Evolutionary conservation across 257 asterid species (phyloP).

Genomic region (Galeopsis tetrahit): DNA sequence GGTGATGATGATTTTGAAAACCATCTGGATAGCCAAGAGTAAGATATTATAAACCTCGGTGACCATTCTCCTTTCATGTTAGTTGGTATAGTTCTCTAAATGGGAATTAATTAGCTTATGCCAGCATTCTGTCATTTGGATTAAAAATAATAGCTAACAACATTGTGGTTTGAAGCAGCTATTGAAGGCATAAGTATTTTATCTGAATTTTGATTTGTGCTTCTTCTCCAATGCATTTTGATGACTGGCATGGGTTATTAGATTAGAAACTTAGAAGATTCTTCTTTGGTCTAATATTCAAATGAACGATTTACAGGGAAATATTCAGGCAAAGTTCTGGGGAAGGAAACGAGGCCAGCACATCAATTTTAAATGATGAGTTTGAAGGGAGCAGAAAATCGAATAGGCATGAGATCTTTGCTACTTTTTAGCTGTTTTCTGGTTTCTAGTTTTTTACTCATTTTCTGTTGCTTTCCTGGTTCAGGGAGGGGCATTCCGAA

Average conservation of each 20-base stretch:
- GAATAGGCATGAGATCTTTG: slow-evolving; percentile 47
- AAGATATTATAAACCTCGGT: slow-evolving; percentile 35
- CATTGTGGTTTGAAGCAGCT: slow-evolving; percentile 4
- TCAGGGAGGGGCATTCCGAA: slow-evolving; percentile 52
- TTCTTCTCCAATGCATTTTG: slow-evolving; percentile 15
- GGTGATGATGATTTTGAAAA: slow-evolving; percentile 85
- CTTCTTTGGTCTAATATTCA: slow-evolving; percentile 31
- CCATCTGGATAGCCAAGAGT: slow-evolving; percentile 44
- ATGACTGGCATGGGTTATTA: slow-evolving; percentile 23
- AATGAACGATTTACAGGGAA: slow-evolving; percentile 44
- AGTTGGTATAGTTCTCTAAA: slow-evolving; percentile 23
- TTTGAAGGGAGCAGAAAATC: slow-evolving; percentile 39
- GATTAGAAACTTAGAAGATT: slow-evolving; percentile 22
- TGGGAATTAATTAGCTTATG: slow-evolving; percentile 18
- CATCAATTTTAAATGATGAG: slow-evolving; percentile 36
- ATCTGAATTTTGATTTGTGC: slow-evolving; percentile 19
- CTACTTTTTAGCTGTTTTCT: slow-evolving; percentile 26
- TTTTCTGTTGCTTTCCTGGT: slow-evolving; percentile 36
- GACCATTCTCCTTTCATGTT: slow-evolving; percentile 24
- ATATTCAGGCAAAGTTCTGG: slow-evolving; percentile 37
- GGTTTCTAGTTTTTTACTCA: slow-evolving; percentile 19
- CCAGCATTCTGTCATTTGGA: slow-evolving; percentile 16
- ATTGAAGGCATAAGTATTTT: slow-evolving; percentile 17
- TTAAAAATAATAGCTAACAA: slow-evolving; percentile 14
- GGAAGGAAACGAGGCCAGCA: slow-evolving; percentile 41